These are phyloP conservation scores for Talaromyces rugulosus DNA, from an alignment of 2,329 filamentous ascomycete species.

Conservation along the genomic window DNA sequence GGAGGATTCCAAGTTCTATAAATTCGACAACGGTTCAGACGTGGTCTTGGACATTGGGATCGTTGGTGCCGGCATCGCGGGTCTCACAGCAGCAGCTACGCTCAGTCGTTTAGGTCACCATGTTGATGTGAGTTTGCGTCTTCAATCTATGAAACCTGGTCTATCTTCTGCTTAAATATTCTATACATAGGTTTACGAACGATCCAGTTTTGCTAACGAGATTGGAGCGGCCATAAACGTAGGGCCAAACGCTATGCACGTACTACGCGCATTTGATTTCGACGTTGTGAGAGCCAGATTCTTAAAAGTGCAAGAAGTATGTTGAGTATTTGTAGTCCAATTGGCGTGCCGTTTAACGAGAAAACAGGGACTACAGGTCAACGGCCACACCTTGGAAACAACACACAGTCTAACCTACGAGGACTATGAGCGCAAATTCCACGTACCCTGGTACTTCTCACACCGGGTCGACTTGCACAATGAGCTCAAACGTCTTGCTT, in stretches of 20 bases:
- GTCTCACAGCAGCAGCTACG: conserved; percentile 40
- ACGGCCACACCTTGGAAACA: conserved; percentile 29
- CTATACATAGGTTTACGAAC: conserved; percentile 46
- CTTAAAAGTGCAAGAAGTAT: conserved; percentile 21
- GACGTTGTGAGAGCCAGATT: conserved; percentile 38
- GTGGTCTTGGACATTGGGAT: conserved; percentile 24
- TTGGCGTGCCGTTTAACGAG: background rate
- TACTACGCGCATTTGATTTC: conserved; percentile 47
- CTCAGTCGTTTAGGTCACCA: conserved; percentile 51
- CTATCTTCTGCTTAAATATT: background rate
- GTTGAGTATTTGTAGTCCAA: background rate
- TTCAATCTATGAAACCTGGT: background rate
- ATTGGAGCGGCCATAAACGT: conserved; percentile 60
- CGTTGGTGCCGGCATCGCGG: conserved; percentile 33
- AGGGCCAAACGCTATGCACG: conserved; percentile 57
- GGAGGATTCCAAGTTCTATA: background rate
- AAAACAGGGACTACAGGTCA: conserved; percentile 35
- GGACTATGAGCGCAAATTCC: conserved; percentile 9
- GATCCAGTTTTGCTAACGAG: conserved; percentile 54
- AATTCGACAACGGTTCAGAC: background rate
- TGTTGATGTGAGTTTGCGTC: conserved; percentile 23
- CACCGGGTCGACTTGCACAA: conserved; percentile 54
- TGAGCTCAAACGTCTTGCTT: conserved; percentile 47
- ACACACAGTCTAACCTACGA: conserved; percentile 20
- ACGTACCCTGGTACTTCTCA: conserved; percentile 47